Evolutionary conservation across 768 basidiomycete species (phyloP), one percentile per base, ranked within the genome.

Genomic region (Boletus insuetus): DNA sequence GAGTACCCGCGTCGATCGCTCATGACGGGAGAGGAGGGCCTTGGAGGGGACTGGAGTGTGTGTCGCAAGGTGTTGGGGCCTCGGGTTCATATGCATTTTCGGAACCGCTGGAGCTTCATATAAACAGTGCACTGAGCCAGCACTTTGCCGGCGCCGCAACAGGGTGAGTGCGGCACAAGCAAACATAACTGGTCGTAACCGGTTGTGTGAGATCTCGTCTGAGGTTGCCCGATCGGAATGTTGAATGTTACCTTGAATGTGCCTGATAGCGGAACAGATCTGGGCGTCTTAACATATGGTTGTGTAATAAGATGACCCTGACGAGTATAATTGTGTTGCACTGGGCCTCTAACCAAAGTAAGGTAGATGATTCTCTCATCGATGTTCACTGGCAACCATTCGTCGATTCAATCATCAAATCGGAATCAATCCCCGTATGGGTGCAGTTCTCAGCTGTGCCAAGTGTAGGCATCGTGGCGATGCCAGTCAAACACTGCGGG

Each of bases 11-110:
- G 71, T 39, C 71, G 63, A 48, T 71, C 64, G 45, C 64, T 38
- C 69, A 71, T 71, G 53, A 46, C 58, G 51, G 24, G 31, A 31
- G 46, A 45, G 55, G 49, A 50, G n/a, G n/a, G n/a, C n/a, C n/a
- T n/a, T n/a, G n/a, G n/a, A n/a, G 51, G 54, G 53, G 61, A 19
- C 35, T 41, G 46, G 39, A 31, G 47, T 38, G 37, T 44, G 52
- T 51, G 58, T 44, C 42, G 22, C 35, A 52, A 51, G 34, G 56
- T 29, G 58, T 50, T 56, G 54, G 49, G 32, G 22, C 39, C 24
- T 57, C 44, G 53, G 69, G 69, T 71, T 71, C 71, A 71, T 71
- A 71, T 54, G 71, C 60, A 20, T 66, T 71, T 71, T 59, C 67
- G 69, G 71, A 44, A 32, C 69, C 71, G 67, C 67, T 60, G 55